Percentiles rank a stretch among this genome's conserved stretches.
Conservation (phyloP, 495 filamentous ascomycete genomes). For the Pseudotulostoma volvatum region DNA sequence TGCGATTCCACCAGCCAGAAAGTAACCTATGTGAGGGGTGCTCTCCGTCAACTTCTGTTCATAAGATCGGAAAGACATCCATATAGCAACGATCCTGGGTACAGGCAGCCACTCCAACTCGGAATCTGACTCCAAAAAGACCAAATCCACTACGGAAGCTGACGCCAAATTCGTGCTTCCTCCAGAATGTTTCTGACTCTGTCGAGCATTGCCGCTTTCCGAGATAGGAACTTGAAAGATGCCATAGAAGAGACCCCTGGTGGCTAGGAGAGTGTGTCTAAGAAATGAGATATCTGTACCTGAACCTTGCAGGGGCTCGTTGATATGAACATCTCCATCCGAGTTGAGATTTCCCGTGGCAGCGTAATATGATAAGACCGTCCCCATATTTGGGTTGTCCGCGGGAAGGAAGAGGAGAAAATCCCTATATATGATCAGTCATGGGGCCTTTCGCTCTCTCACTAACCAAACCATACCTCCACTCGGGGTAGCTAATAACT, state of each 20-base stretch:
- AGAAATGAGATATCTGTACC: slow-evolving; percentile 74
- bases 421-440: slow-evolving; percentile 40
- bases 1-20: slow-evolving; percentile 82
- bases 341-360: slow-evolving; percentile 78
- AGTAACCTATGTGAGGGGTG: slow-evolving; percentile 76
- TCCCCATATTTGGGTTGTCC: slow-evolving; percentile 52
- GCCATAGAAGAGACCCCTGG: slow-evolving; percentile 27
- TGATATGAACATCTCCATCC: slow-evolving; percentile 88
- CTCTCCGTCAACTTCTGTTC: slow-evolving; percentile 45
- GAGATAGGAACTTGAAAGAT: slow-evolving; percentile 18
- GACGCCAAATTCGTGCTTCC: slow-evolving; percentile 15
- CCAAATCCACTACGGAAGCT: slow-evolving; percentile 6
- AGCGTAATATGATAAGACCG: slow-evolving; percentile 82
- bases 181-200: slow-evolving; percentile 26
- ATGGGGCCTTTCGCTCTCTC: no score
- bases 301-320: slow-evolving; percentile 78
- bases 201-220: slow-evolving; percentile 15
- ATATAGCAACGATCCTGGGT: slow-evolving; percentile 30
- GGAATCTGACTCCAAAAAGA: slow-evolving; percentile 20
- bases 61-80: slow-evolving; percentile 34
- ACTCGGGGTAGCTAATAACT: slow-evolving; percentile 81
- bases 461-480: slow-evolving; percentile 52
- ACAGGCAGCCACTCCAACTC: slow-evolving; percentile 31
- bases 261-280: slow-evolving; percentile 26
- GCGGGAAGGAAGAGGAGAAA: slow-evolving; percentile 90